Base-by-base conservation (phyloP, 1,284 basidiomycete species). In the Boletus austroedulis region DNA sequence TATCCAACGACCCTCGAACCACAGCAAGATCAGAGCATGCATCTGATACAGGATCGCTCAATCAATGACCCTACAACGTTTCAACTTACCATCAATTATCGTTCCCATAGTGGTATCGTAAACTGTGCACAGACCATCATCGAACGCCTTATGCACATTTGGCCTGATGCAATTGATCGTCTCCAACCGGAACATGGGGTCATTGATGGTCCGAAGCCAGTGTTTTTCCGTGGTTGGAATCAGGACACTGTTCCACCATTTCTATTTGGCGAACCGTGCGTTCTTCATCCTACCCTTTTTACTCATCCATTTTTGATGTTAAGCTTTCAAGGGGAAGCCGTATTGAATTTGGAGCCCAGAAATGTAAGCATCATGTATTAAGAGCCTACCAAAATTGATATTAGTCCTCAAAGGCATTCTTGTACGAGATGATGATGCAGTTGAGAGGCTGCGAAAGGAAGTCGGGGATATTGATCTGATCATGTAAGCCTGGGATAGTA, bases 101-200 rank as follows among this genome's bases (percentile, higher is more conserved):
- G 88, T 11, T 89, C 86, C 0, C 89, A 91, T 63, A 80, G 79
- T 0, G 89, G 89, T 2, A 86, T 87, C 31, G 82, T 89, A n/a
- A 78, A 82, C 46, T 86, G 85, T 57, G 88, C 87, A 0, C 80
- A 83, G 50, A 82, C 80, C 0, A 73, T 90, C 9, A 80, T 90
- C 11, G 76, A 83, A n/a, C 70, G 89, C 8, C 82, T 91, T 44
- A 80, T 75, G 2, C 64, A 63, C 15, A 84, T 87, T 55, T 91
- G 87, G 84, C 84, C 85, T 0, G 70, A 86, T 63, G 76, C 86
- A 0, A 87, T 91, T 41, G 89, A 91, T 64, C 62, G 62, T 1
- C 76, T 91, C 17, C 75, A 76, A 2, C 78, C 75, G 11, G 89
- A 91, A 66, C 73, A 71, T 48, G 88, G 87, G 0, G 68, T 84